phyloP scores from a whole-genome alignment of 768 basidiomycete species.

The Sarcodon aspratus region DNA sequence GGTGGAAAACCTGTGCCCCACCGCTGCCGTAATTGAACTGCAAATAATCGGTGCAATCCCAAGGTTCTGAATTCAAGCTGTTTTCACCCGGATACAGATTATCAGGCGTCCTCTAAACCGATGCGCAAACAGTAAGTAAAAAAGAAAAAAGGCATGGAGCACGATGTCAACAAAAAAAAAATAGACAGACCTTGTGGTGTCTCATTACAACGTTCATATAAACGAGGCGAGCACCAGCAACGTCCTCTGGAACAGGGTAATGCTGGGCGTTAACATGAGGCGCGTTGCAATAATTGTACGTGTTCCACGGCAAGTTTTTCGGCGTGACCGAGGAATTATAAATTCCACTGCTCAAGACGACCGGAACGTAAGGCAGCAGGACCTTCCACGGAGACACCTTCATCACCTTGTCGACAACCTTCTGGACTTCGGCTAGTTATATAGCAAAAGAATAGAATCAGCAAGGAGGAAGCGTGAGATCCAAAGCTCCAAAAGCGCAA shows the following conservation, averaged over 20 bases:
- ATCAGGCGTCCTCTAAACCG: conserved; percentile 32
- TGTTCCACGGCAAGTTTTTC: conserved; percentile 29
- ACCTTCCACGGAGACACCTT: too few species aligned
- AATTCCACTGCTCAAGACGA: conserved; percentile 18
- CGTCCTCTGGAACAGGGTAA: conserved; percentile 20
- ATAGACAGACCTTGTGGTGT: conserved; percentile 31
- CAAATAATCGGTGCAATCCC: conserved; percentile 28
- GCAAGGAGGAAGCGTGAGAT: too few species aligned
- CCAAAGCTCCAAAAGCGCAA: too few species aligned
- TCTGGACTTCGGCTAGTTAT: too few species aligned
- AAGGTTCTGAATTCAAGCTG: conserved; percentile 24
- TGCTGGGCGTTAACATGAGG: conserved; percentile 31
- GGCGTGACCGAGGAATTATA: conserved; percentile 36
- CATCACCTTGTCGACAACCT: too few species aligned
- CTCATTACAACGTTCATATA: conserved; percentile 32
- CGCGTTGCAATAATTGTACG: conserved; percentile 44
- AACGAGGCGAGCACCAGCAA: conserved; percentile 20
- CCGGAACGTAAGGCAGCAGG: too few species aligned
- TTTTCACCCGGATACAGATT: conserved; percentile 35
- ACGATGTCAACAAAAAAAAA: too few species aligned
- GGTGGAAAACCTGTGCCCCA: conserved; percentile 26
- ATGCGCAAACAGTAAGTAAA: neutral
- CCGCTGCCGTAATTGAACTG: conserved; percentile 28
- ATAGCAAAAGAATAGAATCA: too few species aligned
- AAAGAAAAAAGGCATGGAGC: neutral